Percentiles rank a stretch among this genome's conserved stretches.
phyloP scores from a whole-genome alignment of 768 basidiomycete species.

The Xerocomus potaroensis region DNA sequence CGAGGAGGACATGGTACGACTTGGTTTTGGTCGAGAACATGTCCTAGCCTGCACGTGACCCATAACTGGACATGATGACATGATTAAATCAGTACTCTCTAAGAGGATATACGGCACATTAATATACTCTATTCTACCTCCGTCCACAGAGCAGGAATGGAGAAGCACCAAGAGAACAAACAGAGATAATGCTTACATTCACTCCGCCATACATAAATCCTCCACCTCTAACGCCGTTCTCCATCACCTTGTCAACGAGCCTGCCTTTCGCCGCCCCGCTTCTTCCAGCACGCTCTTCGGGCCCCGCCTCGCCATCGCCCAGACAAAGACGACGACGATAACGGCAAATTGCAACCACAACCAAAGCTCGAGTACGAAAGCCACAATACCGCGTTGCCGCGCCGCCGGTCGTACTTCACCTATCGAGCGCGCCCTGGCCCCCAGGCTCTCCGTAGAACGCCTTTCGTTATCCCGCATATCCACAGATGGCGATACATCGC shows the following conservation, averaged over 20 bases:
- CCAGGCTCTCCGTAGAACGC: constrained; percentile 1
- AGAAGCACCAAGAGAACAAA: background rate
- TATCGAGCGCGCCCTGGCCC: constrained; percentile 1
- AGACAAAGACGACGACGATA: constrained; percentile 73
- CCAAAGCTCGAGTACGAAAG: constrained; percentile 70
- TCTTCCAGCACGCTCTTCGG: constrained; percentile 64
- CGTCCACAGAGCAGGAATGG: constrained; percentile 2
- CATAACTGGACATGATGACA: constrained; percentile 1
- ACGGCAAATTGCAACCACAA: constrained; percentile 79
- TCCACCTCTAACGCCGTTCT: background rate
- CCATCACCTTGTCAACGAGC: constrained; percentile 8
- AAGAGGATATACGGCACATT: constrained; percentile 19
- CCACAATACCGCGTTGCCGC: constrained; percentile 33
- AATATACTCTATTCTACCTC: constrained; percentile 19
- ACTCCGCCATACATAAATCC: constrained; percentile 2
- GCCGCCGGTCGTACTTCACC: constrained; percentile 10
- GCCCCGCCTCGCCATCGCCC: constrained; percentile 74
- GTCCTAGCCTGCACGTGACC: background rate
- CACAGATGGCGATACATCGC: constrained; percentile 7
- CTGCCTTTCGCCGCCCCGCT: constrained; percentile 30
- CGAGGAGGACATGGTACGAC: constrained; percentile 13
- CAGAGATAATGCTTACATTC: constrained; percentile 4
- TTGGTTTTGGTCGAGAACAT: background rate
- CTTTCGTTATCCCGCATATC: constrained; percentile 8
- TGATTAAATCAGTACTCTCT: constrained; percentile 13